Base-by-base conservation (phyloP, 352 stramenopile species). In the Globisporangium apiculatum region DNA sequence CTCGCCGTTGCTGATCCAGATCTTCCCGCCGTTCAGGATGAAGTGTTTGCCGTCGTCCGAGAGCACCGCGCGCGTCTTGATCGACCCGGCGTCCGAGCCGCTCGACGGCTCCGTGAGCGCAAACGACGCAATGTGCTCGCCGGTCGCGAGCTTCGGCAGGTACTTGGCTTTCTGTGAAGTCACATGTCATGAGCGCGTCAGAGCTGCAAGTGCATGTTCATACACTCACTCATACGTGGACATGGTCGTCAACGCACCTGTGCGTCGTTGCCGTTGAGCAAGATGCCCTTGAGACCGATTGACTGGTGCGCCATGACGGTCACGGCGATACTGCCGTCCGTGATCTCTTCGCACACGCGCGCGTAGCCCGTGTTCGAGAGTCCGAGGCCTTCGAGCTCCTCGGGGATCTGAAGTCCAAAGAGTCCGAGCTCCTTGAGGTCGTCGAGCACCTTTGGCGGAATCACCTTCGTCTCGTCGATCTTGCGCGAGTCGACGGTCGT, bases 1-100 rank as follows among this genome's bases (percentile, higher is more conserved):
- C 46, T 83, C 91, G 35, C 89, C 91, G 82, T 98, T 99, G 53
- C 89, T 98, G 69, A 99, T 99, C 96, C 96, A 99, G 57, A 98
- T 89, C 78, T 99, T 99, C 66, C 78, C 82, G 64, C 91, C 91
- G 72, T 97, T 98, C 8, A 98, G 64, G 55, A 97, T 76, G 67
- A 91, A 98, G 58, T 92, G 78, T 58, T 86, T 87, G 65, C 95
- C 86, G 42, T 98, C 91, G 42, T 96, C 87, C 51, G 93, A 93
- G 56, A 96, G 66, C 51, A 77, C 87, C 12, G 91, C 91, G 31
- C 79, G 87, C 1, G 91, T 98, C 74, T 94, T 91, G 62, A 97
- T 94, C 7, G 87, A 94, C 7, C 74, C 83, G 6, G 90, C 86
- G 53, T 98, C 91, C 43, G 79, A 95, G 35, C 91, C 91, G 50